Evolutionary conservation across 2,329 filamentous ascomycete species (phyloP).

Genomic region (Colletotrichum acutatum): DNA sequence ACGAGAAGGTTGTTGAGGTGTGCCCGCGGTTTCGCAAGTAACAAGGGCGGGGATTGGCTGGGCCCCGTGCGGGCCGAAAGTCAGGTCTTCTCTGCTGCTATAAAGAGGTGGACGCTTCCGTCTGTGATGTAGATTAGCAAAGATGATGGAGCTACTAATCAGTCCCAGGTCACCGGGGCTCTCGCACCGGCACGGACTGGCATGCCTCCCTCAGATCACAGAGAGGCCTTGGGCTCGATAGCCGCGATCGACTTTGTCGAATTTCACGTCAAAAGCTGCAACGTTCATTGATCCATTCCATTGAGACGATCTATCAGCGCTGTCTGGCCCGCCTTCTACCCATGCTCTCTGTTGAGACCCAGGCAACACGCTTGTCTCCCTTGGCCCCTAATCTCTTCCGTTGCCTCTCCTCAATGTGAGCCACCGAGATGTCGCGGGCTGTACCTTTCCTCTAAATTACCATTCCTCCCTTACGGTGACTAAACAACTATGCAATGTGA

Average conservation of each 20-base stretch:
- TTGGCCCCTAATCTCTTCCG: neutral
- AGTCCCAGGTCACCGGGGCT: too few species aligned
- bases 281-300: slow-evolving; percentile 29
- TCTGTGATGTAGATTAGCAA: neutral
- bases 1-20: slow-evolving; percentile 5
- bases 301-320: slow-evolving; percentile 34
- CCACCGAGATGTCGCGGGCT: slow-evolving; percentile 17
- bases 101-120: neutral
- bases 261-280: neutral
- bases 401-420: slow-evolving; percentile 11
- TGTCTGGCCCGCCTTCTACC: slow-evolving; percentile 21
- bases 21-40: neutral
- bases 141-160: too few species aligned
- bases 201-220: neutral
- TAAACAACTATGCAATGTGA: slow-evolving; percentile 36
- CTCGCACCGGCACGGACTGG: too few species aligned
- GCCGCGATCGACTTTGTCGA: neutral
- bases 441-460: slow-evolving; percentile 34
- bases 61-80: neutral
- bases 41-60: neutral
- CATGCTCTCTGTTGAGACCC: slow-evolving; percentile 9
- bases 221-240: neutral
- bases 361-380: slow-evolving; percentile 7
- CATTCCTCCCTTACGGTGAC: slow-evolving; percentile 22
- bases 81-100: neutral